Base-by-base conservation (phyloP, 2,329 filamentous ascomycete species). In the Penicillium hordei region DNA sequence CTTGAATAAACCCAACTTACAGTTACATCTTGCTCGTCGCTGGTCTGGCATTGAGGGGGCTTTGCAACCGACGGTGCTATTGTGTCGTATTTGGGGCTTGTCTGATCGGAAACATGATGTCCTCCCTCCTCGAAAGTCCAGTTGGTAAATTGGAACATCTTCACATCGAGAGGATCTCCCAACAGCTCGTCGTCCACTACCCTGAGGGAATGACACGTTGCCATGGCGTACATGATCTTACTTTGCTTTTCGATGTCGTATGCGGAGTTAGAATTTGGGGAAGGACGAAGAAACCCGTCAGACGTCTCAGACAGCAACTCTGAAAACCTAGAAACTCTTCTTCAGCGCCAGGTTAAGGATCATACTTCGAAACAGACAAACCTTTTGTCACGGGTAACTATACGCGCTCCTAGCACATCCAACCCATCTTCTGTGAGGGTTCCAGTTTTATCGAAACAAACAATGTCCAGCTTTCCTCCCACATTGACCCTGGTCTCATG, bases 361-460 rank as follows among this genome's bases (percentile, higher is more conserved):
- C 33, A 21, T 49, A 40, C 44, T 29, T 44, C 4, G 45, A 23
- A 27, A 29, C 31, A 25, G 17, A 52, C 60, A 44, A 55, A 80
- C 73, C 75, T 77, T 61, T 83, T 82, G 15, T 79, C 75, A 1
- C 82, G 82, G 55, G 89, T 86, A 10, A 91, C 91, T 7, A 94
- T 86, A 34, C 91, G 86, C 21, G 96, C 86, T 13, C 94, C 94
- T 13, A 99, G 82, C 19, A 99, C 91, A 72, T 99, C 95, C 42
- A 99, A 78, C 0, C 94, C 94, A 73, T 99, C 94, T 75, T 97
- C 94, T 0, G 94, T 99, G 53, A 99, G 79, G 0, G 94, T 99
- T n/a, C 94, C 94, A 0, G 94, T 99, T 78, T 99, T 99, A 77
- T 99, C 94, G 64, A 99, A 99, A 75, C 93, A 97, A 77, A 99